Base-by-base conservation (phyloP, 768 basidiomycete species). In the Tulasnella sp. region DNA sequence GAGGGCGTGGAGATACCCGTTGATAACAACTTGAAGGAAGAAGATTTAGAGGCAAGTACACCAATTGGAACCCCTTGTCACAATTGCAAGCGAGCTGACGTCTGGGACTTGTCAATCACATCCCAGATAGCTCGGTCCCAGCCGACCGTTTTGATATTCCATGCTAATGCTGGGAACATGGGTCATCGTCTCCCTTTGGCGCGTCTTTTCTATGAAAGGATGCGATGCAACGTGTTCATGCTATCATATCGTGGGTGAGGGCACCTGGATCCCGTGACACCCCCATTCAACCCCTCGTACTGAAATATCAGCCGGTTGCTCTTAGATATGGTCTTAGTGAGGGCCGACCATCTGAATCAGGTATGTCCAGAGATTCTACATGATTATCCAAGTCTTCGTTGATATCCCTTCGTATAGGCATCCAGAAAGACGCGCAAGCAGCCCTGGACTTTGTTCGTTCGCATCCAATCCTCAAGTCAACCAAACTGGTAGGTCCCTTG, bases 151-250 rank as follows among this genome's bases (percentile, higher is more conserved):
- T 70, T 98, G 51, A 88, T 97, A 83, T 91, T 96, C 58, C 94
- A 97, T 65, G 95, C 75, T 3, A 76, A 76, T 65, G 95, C 75
- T 1, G 69, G 70, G 27, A 91, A 90, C 65, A 76, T 83, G 41
- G 94, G 95, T 0, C 95, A 98, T 68, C 80, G 95, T 24, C 79
- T 97, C 68, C 95, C 93, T 1, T 74, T 96, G 26, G 94, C 88
- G 0, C 79, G 80, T 51, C 79, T 90, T 32, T 95, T 97, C 68
- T 88, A 79, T 67, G 72, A 81, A 49, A 80, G 81, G 67, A 83
- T 91, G 81, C 78, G 88, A 15, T 96, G 92, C 70, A 97, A 98
- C 68, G 91, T 96, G 2, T 74, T 98, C 42, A 91, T 97, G 85
- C 73, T 95, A 61, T 92, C 88, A 50, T 99, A 99, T 68, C 75